These are phyloP conservation scores for Platanthera guangdongensis DNA, from an alignment of 106 monocot species.

Conservation along the genomic window DNA sequence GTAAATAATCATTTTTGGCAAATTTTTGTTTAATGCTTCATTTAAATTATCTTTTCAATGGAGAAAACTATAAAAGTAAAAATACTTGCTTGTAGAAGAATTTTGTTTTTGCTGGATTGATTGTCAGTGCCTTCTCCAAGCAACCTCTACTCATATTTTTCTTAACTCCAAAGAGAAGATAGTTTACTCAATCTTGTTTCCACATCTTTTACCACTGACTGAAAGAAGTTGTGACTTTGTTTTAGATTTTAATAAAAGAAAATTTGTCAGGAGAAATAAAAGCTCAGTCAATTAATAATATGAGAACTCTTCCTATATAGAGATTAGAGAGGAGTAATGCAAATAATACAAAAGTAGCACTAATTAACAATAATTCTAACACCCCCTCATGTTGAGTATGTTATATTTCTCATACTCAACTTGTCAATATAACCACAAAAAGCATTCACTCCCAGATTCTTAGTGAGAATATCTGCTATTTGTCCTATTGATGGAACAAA, in stretches of 20 bases:
- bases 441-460: too few relatives aligned
- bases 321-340: too few relatives aligned
- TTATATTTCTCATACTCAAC: too few relatives aligned
- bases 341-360: too few relatives aligned
- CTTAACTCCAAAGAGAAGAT: not conserved
- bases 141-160: not conserved
- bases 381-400: too few relatives aligned
- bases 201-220: not conserved
- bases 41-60: not conserved
- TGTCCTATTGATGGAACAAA: too few relatives aligned
- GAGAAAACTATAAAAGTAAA: not conserved
- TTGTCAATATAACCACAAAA: too few relatives aligned
- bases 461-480: too few relatives aligned
- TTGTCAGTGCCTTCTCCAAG: not conserved
- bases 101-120: not conserved
- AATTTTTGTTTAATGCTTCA: not conserved
- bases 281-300: too few relatives aligned
- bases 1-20: slow-evolving; percentile 26
- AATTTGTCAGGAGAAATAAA: not conserved
- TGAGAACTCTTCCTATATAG: too few relatives aligned
- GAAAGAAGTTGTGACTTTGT: not conserved
- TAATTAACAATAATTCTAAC: too few relatives aligned
- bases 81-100: not conserved
- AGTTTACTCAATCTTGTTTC: not conserved
- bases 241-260: not conserved